Base-by-base conservation (phyloP, 805 yeast genomes). In the Metschnikowia shivogae region DNA sequence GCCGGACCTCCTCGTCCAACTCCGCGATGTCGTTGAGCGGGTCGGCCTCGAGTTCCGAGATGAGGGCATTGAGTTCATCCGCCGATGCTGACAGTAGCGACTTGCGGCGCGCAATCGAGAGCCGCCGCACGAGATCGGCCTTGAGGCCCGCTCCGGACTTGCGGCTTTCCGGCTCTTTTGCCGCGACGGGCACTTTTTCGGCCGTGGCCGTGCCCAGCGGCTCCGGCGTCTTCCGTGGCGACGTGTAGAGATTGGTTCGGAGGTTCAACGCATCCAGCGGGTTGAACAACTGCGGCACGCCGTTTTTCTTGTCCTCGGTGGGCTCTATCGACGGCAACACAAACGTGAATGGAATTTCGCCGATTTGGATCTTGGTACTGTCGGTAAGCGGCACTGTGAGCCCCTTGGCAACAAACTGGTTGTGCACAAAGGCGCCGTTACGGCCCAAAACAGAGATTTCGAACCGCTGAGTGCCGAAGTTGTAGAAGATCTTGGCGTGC, bases 351-450 rank as follows among this genome's bases (percentile, higher is more conserved):
- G 89, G 84, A 13, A 92, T 87, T 57, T 89, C 95, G 11, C 97
- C 98, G 33, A 93, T 88, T 63, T 93, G 98, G 40, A 93, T 82
- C 56, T 86, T 85, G 1, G 90, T 81, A 34, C 84, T 86, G 64
- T 92, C 88, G 19, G 73, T 73, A 38, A 93, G 69, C 2, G 96
- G 96, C 7, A 93, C 89, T 0, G 99, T 93, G 31, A 87, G 82
- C 7, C 96, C 97, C 49, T 86, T 80, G 60, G 89, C 97, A 6
- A 93, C 84, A 63, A 92, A 93, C 30, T 73, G 73, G 53, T 89
- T 96, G 63, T 92, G 93, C 3, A 93, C 96, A 72, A 93, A 93
- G 2, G 97, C 97, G 32, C 99, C 99, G 63, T 93, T 93, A 55
- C 96, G 77, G 14, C 99, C 99, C 55, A 90, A 73, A 1, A 93